phyloP scores from a whole-genome alignment of 2,329 filamentous ascomycete species.

The Beauveria pseudobassiana region DNA sequence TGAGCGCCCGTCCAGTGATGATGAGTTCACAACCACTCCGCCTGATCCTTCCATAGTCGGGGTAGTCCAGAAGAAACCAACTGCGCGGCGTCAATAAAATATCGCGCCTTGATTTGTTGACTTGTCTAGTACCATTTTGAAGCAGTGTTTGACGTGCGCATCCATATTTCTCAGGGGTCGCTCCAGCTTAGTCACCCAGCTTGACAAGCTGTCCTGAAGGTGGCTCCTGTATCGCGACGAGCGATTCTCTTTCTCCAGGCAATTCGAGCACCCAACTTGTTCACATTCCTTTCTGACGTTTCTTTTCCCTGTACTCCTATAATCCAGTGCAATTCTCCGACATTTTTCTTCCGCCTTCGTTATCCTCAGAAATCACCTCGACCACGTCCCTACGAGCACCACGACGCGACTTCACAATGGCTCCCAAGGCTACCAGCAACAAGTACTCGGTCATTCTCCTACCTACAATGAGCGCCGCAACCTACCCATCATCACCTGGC shows the following conservation, averaged over 20 bases:
- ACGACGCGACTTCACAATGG: constrained; percentile 30
- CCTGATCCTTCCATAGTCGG: no score
- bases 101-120: no score
- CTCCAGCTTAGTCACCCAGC: constrained; percentile 7
- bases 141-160: no score
- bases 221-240: background rate
- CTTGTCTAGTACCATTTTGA: no score
- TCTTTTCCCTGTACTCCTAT: background rate
- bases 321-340: background rate
- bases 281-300: constrained; percentile 1
- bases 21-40: no score
- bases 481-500: constrained; percentile 90
- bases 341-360: background rate
- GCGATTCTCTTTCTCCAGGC: background rate
- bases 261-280: constrained; percentile 9
- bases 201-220: constrained; percentile 6
- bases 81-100: no score
- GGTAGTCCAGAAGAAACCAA: no score
- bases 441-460: constrained; percentile 97
- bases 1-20: no score
- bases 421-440: constrained; percentile 39
- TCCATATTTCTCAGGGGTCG: constrained; percentile 9
- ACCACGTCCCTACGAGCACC: background rate
- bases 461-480: constrained; percentile 99
- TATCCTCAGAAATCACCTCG: background rate